Percentiles rank a stretch among this genome's conserved stretches.
Conservation (phyloP, 257 asterid species). For the Solanum sejunctum region DNA sequence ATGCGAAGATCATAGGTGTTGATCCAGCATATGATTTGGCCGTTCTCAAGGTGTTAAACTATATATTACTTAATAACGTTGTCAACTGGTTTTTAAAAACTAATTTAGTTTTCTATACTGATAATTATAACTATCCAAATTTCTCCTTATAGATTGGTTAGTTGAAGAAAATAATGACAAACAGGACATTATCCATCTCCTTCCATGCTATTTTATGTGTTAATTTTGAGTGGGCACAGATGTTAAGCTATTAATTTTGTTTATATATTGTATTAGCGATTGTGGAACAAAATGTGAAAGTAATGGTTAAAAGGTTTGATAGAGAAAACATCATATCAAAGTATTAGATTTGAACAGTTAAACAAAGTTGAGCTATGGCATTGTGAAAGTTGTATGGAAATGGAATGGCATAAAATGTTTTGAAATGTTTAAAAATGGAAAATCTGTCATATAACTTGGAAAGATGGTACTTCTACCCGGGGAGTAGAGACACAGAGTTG, state of each 20-base stretch:
- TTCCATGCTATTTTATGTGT: background rate
- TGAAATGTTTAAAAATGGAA: background rate
- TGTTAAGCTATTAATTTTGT: background rate
- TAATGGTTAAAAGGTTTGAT: background rate
- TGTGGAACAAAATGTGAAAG: background rate
- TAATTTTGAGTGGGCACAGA: background rate
- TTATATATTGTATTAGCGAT: background rate
- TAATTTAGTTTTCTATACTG: background rate
- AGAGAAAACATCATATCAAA: background rate
- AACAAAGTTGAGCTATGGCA: background rate
- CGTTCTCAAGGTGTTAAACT: slow-evolving; percentile 52
- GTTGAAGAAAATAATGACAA: background rate
- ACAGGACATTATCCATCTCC: background rate
- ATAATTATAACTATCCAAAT: background rate
- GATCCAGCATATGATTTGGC: slow-evolving; percentile 83
- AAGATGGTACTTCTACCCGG: background rate
- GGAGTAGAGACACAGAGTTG: background rate
- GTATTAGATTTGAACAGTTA: background rate
- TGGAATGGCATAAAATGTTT: background rate
- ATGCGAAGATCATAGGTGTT: slow-evolving; percentile 55
- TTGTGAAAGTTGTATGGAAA: background rate
- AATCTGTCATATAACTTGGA: background rate
- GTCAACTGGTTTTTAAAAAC: background rate
- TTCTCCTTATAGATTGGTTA: background rate
- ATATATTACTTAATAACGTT: background rate